Evolutionary conservation across 768 basidiomycete genomes (phyloP).

Genomic region (Termitomyces sp.): DNA sequence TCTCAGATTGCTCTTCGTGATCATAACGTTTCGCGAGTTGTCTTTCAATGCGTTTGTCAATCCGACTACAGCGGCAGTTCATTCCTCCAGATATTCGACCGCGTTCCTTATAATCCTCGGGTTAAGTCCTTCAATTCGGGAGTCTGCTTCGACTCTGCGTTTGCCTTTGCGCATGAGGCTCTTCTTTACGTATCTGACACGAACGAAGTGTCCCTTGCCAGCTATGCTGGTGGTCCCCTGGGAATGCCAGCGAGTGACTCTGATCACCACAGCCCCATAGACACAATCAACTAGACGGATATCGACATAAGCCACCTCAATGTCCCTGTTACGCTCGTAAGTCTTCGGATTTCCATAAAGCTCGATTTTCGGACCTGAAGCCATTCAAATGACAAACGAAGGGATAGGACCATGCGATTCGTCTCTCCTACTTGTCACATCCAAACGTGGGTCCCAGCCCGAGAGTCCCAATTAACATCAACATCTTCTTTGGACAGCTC

Average conservation of each 20-base stretch:
- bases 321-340: slow-evolving; percentile 40
- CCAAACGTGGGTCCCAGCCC: slow-evolving; percentile 64
- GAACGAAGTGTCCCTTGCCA: too few species aligned
- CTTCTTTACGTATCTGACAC: slow-evolving; percentile 61
- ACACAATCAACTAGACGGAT: too few species aligned
- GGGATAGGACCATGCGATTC: slow-evolving; percentile 59
- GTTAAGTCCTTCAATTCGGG: slow-evolving; percentile 44
- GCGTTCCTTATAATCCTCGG: slow-evolving; percentile 60
- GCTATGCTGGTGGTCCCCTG: too few species aligned
- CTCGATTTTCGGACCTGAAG: slow-evolving; percentile 50
- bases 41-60: slow-evolving; percentile 44
- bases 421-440: slow-evolving; percentile 55
- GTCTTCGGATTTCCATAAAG: slow-evolving; percentile 25
- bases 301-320: too few species aligned
- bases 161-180: slow-evolving; percentile 79
- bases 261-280: too few species aligned
- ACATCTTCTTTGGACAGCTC: slow-evolving; percentile 72
- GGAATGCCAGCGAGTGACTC: too few species aligned
- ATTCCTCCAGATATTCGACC: slow-evolving; percentile 49
- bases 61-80: slow-evolving; percentile 51
- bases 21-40: slow-evolving; percentile 26
- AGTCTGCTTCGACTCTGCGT: slow-evolving; percentile 56
- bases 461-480: slow-evolving; percentile 54
- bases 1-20: too few species aligned
- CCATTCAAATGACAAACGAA: slow-evolving; percentile 66